A percentile compares a stretch with the other conserved stretches of the same genome.
These are phyloP conservation scores for Colletotrichum cordylinicola DNA, from an alignment of 2,329 filamentous ascomycete species.

Conservation along the genomic window DNA sequence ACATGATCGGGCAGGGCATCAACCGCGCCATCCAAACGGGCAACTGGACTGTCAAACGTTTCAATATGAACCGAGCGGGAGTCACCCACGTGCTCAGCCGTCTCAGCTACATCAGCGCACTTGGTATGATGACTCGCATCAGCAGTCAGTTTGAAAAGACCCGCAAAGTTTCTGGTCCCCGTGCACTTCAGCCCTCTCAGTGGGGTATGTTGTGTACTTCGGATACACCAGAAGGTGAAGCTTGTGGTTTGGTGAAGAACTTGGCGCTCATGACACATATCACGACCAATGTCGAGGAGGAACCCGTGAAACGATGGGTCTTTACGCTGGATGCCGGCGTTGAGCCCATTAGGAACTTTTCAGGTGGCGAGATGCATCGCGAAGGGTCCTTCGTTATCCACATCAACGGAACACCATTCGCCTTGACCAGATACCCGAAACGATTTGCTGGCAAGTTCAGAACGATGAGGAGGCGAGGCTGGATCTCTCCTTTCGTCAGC, in stretches of 20 bases:
- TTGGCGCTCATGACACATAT: constrained; percentile 99
- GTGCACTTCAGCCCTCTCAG: constrained; percentile 94
- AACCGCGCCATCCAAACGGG: constrained; percentile 96
- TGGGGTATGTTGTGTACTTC: constrained; percentile 98
- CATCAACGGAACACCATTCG: constrained; percentile 93
- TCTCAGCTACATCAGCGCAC: constrained; percentile 92
- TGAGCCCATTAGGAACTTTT: constrained; percentile 72
- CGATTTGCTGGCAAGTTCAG: constrained; percentile 86
- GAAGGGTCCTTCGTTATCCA: constrained; percentile 89
- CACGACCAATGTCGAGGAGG: constrained; percentile 94
- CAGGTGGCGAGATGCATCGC: constrained; percentile 84
- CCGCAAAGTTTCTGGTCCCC: constrained; percentile 91
- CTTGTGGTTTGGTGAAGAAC: constrained; percentile 97
- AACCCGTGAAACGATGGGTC: constrained; percentile 84
- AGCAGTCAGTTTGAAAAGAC: constrained; percentile 99
- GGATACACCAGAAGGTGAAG: constrained; percentile 97
- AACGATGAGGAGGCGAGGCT: constrained; percentile 84
- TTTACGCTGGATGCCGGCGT: constrained; percentile 88
- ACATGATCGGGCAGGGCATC: constrained; percentile 89
- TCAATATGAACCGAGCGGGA: constrained; percentile 97
- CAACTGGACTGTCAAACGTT: constrained; percentile 97
- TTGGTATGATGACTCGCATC: constrained; percentile 99
- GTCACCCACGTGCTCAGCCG: constrained; percentile 96
- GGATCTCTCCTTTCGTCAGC: constrained; percentile 95
- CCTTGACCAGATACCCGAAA: constrained; percentile 85